Conservation (phyloP, 192 early-diverging fungal genomes). For the Chytriomyces hyalinus region DNA sequence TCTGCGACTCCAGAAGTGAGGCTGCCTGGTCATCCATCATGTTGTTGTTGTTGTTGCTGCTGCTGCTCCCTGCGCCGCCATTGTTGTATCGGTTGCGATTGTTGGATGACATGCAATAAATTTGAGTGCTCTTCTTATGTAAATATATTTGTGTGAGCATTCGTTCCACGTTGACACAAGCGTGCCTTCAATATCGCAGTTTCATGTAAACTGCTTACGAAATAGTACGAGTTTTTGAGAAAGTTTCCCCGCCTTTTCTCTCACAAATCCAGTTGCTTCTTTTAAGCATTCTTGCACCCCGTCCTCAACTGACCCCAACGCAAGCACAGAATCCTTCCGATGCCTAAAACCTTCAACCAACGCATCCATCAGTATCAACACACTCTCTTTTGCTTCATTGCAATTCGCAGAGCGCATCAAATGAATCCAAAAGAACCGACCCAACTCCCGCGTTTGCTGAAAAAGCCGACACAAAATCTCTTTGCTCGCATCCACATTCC, state of each 20-base stretch:
- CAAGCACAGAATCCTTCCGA: background rate
- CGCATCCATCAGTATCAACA: background rate
- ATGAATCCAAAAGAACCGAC: too few relatives aligned
- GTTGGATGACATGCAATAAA: background rate
- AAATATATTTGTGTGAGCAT: too few relatives aligned
- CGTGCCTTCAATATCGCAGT: too few relatives aligned
- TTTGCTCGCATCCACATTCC: background rate
- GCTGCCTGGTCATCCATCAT: conserved; percentile 26
- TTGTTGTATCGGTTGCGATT: conserved; percentile 22
- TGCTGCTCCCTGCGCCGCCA: background rate
- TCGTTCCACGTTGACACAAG: too few relatives aligned
- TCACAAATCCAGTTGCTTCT: too few relatives aligned
- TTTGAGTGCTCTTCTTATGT: too few relatives aligned
- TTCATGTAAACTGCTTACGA: too few relatives aligned
- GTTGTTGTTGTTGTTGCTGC: background rate
- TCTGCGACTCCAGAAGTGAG: conserved; percentile 34
- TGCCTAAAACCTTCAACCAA: background rate
- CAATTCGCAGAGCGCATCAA: background rate
- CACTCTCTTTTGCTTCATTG: background rate
- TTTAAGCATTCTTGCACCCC: too few relatives aligned
- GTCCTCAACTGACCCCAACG: background rate
- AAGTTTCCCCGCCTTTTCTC: too few relatives aligned
- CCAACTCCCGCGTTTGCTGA: too few relatives aligned
- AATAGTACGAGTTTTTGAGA: too few relatives aligned
- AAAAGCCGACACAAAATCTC: background rate